Base-by-base conservation (phyloP, 2,329 filamentous ascomycete species). In the Aaosphaeria arxii region DNA sequence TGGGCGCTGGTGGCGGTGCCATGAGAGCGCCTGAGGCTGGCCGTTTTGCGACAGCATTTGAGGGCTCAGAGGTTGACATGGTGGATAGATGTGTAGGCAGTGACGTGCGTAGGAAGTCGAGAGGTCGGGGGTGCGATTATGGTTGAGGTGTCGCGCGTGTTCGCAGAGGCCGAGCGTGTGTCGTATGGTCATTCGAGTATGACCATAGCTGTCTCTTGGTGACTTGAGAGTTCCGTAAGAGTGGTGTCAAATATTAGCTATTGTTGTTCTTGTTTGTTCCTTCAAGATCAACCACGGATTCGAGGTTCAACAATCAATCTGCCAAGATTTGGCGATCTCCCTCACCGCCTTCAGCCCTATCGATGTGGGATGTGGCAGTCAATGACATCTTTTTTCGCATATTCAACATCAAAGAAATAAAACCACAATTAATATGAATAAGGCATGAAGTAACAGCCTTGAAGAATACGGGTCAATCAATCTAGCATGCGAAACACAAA, bases 1-100 rank as follows among this genome's bases (percentile, higher is more conserved):
- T 97, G 39, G 85, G 77, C 0, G 84, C 80, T 4, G 91, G 89
- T 5, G 92, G 91, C 7, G 91, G 91, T 11, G 89, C 87, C 91
- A 96, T 97, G 46, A 95, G 75, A 47, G 88, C 84, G 29, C 75
- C 80, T 49, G 89, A 85, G 38, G 71, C 69, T 48, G 78, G 77
- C 54, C 84, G 79, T 73, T 90, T 91, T 47, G 84, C 75, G 50
- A 94, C 78, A 51, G 86, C 81, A 44, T 71, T 80, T 5, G 84
- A 83, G 11, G 67, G 73, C 5, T 54, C 33, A 32, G 55, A 49
- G 31, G 50, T 49, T 5, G 56, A 47, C 63, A 67, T 69, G 51
- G 40, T 54, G 33, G 33, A 36, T 36, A 9, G 33, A 36, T n/a
- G 33, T 36, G 9, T 36, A n/a, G 33, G 33, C 7, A 36, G 33